Percentiles rank a stretch among this genome's conserved stretches.
These are phyloP conservation scores for Rhizopogon vulgaris DNA, from an alignment of 768 basidiomycete species.

Conservation along the genomic window DNA sequence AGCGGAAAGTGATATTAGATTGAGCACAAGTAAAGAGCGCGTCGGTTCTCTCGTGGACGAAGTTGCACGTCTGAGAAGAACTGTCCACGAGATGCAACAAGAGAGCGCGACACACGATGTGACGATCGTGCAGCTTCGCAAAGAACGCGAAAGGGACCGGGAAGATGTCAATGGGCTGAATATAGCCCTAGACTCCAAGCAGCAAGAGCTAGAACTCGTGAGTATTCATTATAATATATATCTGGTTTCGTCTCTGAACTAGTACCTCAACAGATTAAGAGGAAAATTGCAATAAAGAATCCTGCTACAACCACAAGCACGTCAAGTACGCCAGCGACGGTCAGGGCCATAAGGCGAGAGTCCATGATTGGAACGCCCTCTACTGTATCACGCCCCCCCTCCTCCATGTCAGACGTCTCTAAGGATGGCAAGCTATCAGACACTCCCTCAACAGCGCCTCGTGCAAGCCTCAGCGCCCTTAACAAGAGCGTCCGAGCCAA, in stretches of 20 bases:
- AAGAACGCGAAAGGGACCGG: constrained; percentile 59
- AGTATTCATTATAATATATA: constrained; percentile 22
- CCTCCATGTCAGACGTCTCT: constrained; percentile 47
- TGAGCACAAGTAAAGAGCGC: constrained; percentile 43
- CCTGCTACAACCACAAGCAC: too few relatives aligned
- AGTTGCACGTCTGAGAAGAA: constrained; percentile 50
- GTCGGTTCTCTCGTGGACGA: constrained; percentile 48
- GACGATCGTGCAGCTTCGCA: constrained; percentile 65
- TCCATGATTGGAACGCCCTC: constrained; percentile 56
- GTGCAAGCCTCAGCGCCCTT: constrained; percentile 30
- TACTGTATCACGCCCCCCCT: constrained; percentile 43
- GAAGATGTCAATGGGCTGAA: constrained; percentile 82
- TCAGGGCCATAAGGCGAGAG: constrained; percentile 36
- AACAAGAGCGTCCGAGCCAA: constrained; percentile 48
- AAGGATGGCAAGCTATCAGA: constrained; percentile 32
- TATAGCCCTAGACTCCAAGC: constrained; percentile 89
- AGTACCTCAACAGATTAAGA: constrained; percentile 9
- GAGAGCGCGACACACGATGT: constrained; percentile 85
- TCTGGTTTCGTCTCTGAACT: not conserved
- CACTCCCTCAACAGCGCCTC: constrained; percentile 27
- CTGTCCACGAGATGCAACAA: constrained; percentile 66
- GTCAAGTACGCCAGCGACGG: not conserved
- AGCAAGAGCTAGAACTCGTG: constrained; percentile 89
- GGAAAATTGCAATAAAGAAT: not conserved
- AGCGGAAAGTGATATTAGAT: constrained; percentile 49